Conservation (phyloP, 192 early-diverging fungal species). For the Borealophlyctis nickersoniae region DNA sequence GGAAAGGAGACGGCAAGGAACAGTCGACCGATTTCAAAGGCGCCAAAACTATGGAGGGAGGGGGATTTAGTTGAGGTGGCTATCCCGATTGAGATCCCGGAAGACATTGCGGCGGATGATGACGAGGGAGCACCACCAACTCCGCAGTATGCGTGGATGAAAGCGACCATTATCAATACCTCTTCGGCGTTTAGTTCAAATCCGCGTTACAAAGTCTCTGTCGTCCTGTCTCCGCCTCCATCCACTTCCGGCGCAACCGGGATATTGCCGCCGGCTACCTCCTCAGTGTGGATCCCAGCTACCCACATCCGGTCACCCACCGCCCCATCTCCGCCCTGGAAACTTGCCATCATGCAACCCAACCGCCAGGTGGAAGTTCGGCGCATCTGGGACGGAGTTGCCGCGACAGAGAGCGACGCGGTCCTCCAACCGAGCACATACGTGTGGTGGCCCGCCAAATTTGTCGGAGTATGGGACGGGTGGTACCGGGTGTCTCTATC, state of each 20-base stretch:
- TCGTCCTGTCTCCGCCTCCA: too few relatives aligned
- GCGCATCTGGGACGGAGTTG: not conserved
- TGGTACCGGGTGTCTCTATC: not conserved
- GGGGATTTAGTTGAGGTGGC: not conserved
- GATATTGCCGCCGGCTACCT: too few relatives aligned
- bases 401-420: not conserved
- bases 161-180: not conserved
- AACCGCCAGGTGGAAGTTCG: not conserved
- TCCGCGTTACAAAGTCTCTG: not conserved
- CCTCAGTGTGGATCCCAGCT: not conserved
- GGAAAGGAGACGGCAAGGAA: too few relatives aligned
- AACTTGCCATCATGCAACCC: not conserved
- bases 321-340: not conserved
- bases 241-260: too few relatives aligned
- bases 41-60: not conserved
- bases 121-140: too few relatives aligned
- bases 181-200: not conserved
- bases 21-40: not conserved
- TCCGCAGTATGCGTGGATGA: not conserved
- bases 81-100: not conserved
- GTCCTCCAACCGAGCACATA: too few relatives aligned
- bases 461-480: not conserved
- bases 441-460: not conserved
- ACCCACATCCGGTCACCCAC: not conserved
- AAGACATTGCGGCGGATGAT: not conserved